Evolutionary conservation across 2,329 filamentous ascomycete species (phyloP).

Genomic region (Aspergillus brasiliensis): DNA sequence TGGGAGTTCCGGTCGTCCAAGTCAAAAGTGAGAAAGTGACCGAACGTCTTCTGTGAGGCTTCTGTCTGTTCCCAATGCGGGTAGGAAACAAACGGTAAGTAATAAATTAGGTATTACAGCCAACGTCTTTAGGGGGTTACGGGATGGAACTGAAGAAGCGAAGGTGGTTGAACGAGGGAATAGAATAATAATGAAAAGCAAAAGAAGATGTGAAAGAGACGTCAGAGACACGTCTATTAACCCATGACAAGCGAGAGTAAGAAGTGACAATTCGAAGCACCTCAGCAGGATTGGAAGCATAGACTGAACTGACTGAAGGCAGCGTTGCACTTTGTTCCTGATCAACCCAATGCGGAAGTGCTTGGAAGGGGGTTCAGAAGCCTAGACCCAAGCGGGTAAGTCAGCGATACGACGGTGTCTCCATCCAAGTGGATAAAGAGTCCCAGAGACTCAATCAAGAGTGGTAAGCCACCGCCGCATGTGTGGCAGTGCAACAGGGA

Average conservation of each 20-base stretch:
- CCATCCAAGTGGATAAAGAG: too few species aligned
- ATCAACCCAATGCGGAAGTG: not conserved
- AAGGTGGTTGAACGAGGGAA: not conserved
- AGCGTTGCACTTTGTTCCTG: slow-evolving; percentile 3
- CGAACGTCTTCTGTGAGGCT: not conserved
- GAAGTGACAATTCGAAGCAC: not conserved
- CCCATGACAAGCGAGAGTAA: not conserved
- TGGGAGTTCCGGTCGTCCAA: not conserved
- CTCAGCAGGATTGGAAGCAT: not conserved
- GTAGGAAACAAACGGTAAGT: not conserved
- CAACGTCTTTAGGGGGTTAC: not conserved
- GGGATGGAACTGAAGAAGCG: not conserved
- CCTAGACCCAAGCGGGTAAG: not conserved
- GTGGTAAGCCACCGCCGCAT: not conserved
- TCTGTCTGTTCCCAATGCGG: not conserved
- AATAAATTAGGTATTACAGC: not conserved
- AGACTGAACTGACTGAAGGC: too few species aligned
- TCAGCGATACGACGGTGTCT: not conserved
- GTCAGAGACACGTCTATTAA: not conserved
- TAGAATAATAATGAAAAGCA: not conserved
- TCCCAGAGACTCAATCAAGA: not conserved
- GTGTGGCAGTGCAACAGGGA: not conserved
- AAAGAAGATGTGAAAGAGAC: not conserved
- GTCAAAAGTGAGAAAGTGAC: not conserved
- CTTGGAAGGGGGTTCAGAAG: not conserved